Evolutionary conservation across 2,329 filamentous ascomycete genomes (phyloP).

Genomic region (Aspergillus nomiae): DNA sequence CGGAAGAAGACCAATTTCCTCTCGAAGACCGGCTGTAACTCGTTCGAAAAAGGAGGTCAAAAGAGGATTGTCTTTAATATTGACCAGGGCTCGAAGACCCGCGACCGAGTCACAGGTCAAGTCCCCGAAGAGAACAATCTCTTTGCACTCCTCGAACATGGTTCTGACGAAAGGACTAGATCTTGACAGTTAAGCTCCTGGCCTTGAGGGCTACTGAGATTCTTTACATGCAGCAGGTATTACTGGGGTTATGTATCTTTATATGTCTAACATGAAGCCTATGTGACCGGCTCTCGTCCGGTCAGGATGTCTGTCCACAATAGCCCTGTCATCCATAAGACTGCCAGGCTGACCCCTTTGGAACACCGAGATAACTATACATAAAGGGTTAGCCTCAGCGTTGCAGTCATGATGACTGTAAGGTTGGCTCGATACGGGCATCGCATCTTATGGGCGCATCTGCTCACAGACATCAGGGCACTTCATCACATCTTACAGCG

Average conservation of each 20-base stretch:
- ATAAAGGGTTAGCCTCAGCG: neutral
- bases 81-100: neutral
- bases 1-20: constrained; percentile 4
- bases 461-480: neutral
- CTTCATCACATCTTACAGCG: neutral
- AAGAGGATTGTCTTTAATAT: constrained; percentile 9
- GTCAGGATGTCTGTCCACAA: neutral
- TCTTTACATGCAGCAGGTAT: neutral
- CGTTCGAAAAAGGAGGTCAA: constrained; percentile 9
- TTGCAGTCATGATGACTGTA: neutral
- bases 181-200: neutral
- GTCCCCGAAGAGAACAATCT: neutral
- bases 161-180: neutral
- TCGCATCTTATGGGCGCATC: neutral
- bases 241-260: neutral
- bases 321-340: neutral
- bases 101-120: neutral
- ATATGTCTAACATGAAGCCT: neutral
- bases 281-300: too few relatives aligned
- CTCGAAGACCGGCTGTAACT: constrained; percentile 5
- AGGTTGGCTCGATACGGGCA: neutral
- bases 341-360: neutral
- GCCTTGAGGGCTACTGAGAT: neutral
- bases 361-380: neutral
- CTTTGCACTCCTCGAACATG: neutral